Percentiles rank a stretch among this genome's conserved stretches.
phyloP scores from a whole-genome alignment of 306 rosid species.

The Fragaria iinumae region DNA sequence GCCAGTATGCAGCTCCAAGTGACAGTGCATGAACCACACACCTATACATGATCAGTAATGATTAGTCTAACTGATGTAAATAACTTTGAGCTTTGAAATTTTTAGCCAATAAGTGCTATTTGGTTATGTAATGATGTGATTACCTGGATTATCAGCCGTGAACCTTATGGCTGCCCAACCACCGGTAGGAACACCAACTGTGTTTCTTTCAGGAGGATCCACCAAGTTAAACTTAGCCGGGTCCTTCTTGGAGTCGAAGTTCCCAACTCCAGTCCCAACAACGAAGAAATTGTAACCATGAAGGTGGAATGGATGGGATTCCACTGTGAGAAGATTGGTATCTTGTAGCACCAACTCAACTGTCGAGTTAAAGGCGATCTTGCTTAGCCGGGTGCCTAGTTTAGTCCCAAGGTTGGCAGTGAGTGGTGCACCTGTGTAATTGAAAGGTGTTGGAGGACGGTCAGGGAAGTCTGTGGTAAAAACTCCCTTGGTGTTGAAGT shows the following conservation, averaged over 20 bases:
- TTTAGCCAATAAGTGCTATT: not conserved
- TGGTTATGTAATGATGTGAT: not conserved
- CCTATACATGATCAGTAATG: constrained; percentile 1
- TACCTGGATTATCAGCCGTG: constrained; percentile 39
- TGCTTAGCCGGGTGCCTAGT: constrained; percentile 27
- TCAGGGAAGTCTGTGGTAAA: constrained; percentile 29
- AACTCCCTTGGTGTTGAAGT: constrained; percentile 29
- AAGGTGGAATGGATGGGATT: constrained; percentile 39
- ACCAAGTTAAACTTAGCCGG: constrained; percentile 33
- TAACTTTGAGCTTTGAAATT: not conserved
- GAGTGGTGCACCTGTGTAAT: constrained; percentile 32
- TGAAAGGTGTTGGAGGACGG: constrained; percentile 24
- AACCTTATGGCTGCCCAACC: constrained; percentile 37
- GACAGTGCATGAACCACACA: constrained; percentile 30
- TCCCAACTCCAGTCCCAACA: constrained; percentile 36
- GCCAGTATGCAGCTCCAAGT: constrained; percentile 20
- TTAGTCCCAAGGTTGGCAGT: constrained; percentile 30
- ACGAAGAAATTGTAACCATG: constrained; percentile 39
- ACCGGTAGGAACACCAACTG: constrained; percentile 31
- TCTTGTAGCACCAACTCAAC: constrained; percentile 34
- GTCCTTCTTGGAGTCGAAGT: constrained; percentile 29
- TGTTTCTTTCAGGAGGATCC: constrained; percentile 35
- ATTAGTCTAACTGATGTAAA: not conserved
- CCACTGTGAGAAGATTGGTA: constrained; percentile 33
- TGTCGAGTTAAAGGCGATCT: constrained; percentile 26